Conservation (phyloP, 2,329 filamentous ascomycete genomes). For the Sporothrix brunneoviolacea region DNA sequence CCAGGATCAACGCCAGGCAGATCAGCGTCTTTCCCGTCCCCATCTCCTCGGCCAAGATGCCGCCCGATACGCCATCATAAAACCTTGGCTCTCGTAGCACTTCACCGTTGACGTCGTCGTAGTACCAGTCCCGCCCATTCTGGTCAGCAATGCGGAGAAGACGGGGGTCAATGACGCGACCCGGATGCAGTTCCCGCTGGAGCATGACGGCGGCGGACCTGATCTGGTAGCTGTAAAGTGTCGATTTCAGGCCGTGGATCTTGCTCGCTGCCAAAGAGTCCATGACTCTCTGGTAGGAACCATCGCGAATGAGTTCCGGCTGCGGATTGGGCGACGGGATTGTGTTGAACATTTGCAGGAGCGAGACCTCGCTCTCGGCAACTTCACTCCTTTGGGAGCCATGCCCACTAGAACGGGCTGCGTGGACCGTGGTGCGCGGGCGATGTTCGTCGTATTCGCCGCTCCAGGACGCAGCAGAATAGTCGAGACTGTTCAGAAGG, state of each 20-base stretch:
- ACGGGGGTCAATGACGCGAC: conserved; percentile 64
- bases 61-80: conserved; percentile 70
- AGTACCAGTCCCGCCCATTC: conserved; percentile 57
- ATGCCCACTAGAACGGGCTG: neutral
- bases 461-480: conserved; percentile 48
- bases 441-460: conserved; percentile 29
- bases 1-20: conserved; percentile 66
- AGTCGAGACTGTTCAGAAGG: conserved; percentile 50
- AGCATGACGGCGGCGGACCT: conserved; percentile 78
- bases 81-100: conserved; percentile 59
- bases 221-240: conserved; percentile 71
- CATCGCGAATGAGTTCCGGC: conserved; percentile 41
- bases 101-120: conserved; percentile 56
- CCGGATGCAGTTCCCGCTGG: conserved; percentile 65
- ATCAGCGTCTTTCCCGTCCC: conserved; percentile 83
- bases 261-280: conserved; percentile 46
- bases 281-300: conserved; percentile 47
- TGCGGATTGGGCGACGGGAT: conserved; percentile 61
- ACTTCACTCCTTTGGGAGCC: neutral
- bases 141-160: conserved; percentile 56
- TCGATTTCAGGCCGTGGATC: conserved; percentile 54
- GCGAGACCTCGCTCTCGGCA: conserved; percentile 29
- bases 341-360: conserved; percentile 67
- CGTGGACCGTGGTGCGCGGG: neutral
- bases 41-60: conserved; percentile 77